Base-by-base conservation (phyloP, 352 stramenopile species). In the Phytophthora chlamydospora region DNA sequence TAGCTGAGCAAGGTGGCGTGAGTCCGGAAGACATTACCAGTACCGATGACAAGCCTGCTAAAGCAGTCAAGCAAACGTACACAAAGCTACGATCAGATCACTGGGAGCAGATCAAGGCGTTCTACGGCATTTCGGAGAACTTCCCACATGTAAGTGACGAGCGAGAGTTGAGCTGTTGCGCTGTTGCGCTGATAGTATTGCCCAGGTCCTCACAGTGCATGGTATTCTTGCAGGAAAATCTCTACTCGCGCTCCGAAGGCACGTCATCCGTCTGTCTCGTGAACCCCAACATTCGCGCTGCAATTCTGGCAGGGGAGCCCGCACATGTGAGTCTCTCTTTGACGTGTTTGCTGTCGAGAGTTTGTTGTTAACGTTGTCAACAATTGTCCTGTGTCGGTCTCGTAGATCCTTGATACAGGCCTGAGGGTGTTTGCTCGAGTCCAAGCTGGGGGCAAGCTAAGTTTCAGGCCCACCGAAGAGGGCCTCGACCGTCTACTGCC, bases 401-500 rank as follows among this genome's bases (percentile, higher is more conserved):
- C 34, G 13, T 38, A 88, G 68, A 81, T 97, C 31, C 65, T 97
- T 16, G 91, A 97, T 66, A 95, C 88, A 24, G 91, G 91, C 2
- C 60, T 97, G n/a, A 84, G 88, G 13, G 83, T 94, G 33, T 97
- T 97, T 65, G 80, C 89, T 50, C 87, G 87, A 44, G 80, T 88
- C 9, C 75, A 78, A 31, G 54, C 71, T 13, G 69, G 70, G 8
- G 64, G 76, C 3, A 73, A 69, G 6, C 69, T 81, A 19, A 61
- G 88, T 42, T 97, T 94, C 49, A 84, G 91, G 4, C 71, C 90
- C 1, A 86, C 83, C 9, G 83, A 95, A 45, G 91, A 97, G 51
- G 91, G 87, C 4, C 68, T 97, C 19, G 68, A 57, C 0, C 41
- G 86, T 24, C 62, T 97, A 27, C 67, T 95, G 7, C 83, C 85